phyloP scores from a whole-genome alignment of 192 early-diverging fungal species.

The Chytriomyces confervae region DNA sequence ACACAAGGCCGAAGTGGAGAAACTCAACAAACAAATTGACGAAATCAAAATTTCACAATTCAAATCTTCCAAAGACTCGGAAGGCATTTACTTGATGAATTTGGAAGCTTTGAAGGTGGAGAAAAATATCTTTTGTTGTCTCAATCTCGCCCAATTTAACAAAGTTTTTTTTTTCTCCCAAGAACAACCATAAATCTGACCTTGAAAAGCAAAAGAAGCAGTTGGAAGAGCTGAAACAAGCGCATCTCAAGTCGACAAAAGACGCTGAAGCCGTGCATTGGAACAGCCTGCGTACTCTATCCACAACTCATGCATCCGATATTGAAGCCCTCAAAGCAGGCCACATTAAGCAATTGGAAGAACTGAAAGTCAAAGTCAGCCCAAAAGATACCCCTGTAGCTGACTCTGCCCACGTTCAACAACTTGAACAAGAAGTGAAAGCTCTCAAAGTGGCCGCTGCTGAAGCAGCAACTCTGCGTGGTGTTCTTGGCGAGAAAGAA shows the following conservation, averaged over 20 bases:
- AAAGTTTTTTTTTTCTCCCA: too few relatives aligned
- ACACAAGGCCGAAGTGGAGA: not conserved
- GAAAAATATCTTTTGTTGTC: too few relatives aligned
- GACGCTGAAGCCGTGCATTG: not conserved
- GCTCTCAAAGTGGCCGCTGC: not conserved
- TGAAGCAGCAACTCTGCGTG: not conserved
- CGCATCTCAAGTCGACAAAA: not conserved
- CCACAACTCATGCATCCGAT: not conserved
- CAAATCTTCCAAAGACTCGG: not conserved
- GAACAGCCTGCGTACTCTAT: not conserved
- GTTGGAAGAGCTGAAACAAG: not conserved
- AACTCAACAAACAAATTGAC: slow-evolving; percentile 1
- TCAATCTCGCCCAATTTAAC: too few relatives aligned
- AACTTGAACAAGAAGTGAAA: not conserved
- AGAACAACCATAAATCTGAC: not conserved
- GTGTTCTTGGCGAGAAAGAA: not conserved
- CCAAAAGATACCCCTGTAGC: not conserved
- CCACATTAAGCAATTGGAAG: not conserved
- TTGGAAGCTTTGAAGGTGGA: not conserved
- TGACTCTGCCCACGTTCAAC: not conserved
- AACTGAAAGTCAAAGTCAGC: not conserved
- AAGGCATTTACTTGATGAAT: not conserved
- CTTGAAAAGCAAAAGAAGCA: slow-evolving; percentile 4
- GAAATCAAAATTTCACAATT: not conserved
- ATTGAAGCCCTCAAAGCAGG: slow-evolving; percentile 1